A percentile compares a stretch with the other conserved stretches of the same genome.
These are phyloP conservation scores for Isabelozyma rhagii DNA, from an alignment of 805 yeast species.

Conservation along the genomic window DNA sequence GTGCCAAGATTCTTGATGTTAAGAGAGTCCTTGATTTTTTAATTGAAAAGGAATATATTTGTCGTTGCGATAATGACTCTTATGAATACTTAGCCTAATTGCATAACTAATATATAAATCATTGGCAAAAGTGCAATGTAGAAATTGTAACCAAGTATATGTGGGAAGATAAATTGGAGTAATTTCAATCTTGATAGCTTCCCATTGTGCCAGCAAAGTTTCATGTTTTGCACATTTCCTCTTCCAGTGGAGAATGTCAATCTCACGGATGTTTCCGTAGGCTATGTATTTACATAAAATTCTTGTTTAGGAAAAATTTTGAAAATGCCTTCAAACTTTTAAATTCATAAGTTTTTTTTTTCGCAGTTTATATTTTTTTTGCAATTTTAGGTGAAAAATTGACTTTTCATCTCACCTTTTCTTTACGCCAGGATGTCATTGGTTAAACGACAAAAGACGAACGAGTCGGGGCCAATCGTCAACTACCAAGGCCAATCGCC, in stretches of 20 bases:
- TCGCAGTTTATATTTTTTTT: background rate
- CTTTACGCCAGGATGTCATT: slow-evolving; percentile 20
- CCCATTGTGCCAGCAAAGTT: too few species aligned
- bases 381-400: background rate
- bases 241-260: too few species aligned
- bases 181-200: too few species aligned
- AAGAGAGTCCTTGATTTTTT: slow-evolving; percentile 82
- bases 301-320: background rate
- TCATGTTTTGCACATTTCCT: too few species aligned
- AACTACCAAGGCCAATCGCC: slow-evolving; percentile 1
- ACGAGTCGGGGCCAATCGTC: background rate
- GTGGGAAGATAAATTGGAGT: too few species aligned
- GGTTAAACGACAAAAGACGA: slow-evolving; percentile 29
- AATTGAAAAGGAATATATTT: slow-evolving; percentile 81
- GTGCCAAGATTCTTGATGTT: slow-evolving; percentile 81
- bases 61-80: slow-evolving; percentile 68
- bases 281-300: background rate
- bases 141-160: background rate
- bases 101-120: background rate
- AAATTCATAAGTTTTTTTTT: background rate
- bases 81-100: slow-evolving; percentile 76
- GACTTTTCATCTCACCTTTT: background rate
- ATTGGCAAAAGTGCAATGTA: background rate
- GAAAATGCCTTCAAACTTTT: too few species aligned
- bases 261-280: too few species aligned